Evolutionary conservation across 768 basidiomycete genomes (phyloP).

Genomic region (Macrolepiota albuminosa): DNA sequence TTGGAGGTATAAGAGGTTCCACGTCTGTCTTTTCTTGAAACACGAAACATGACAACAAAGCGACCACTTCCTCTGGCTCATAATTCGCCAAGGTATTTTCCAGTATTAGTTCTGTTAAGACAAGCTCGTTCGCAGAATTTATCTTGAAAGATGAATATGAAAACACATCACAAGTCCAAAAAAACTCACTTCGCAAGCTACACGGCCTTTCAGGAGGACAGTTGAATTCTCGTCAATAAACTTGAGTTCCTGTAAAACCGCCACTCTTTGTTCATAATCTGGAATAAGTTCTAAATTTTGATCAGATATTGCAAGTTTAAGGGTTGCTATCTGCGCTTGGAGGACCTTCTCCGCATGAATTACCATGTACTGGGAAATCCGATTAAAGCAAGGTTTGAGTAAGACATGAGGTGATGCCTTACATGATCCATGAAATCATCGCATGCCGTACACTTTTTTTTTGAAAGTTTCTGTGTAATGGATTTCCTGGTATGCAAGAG

Average conservation of each 20-base stretch:
- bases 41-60: constrained; percentile 92
- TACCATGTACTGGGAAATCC: constrained; percentile 56
- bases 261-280: constrained; percentile 93
- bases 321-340: constrained; percentile 63
- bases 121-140: constrained; percentile 95
- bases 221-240: constrained; percentile 97
- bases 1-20: constrained; percentile 77
- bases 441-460: constrained; percentile 52
- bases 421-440: constrained; percentile 73
- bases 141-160: constrained; percentile 50
- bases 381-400: constrained; percentile 1
- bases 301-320: constrained; percentile 88
- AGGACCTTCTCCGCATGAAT: constrained; percentile 76
- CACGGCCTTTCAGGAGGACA: constrained; percentile 91
- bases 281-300: constrained; percentile 96
- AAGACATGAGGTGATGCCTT: constrained; percentile 25
- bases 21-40: constrained; percentile 98
- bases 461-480: constrained; percentile 38
- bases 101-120: constrained; percentile 93
- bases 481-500: constrained; percentile 54
- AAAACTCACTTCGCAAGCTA: constrained; percentile 85
- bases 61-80: constrained; percentile 95
- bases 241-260: constrained; percentile 83
- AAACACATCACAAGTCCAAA: not conserved
- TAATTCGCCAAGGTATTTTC: constrained; percentile 90